Evolutionary conservation across 352 stramenopile genomes (phyloP).

Genomic region (Poterioochromonas sp.): DNA sequence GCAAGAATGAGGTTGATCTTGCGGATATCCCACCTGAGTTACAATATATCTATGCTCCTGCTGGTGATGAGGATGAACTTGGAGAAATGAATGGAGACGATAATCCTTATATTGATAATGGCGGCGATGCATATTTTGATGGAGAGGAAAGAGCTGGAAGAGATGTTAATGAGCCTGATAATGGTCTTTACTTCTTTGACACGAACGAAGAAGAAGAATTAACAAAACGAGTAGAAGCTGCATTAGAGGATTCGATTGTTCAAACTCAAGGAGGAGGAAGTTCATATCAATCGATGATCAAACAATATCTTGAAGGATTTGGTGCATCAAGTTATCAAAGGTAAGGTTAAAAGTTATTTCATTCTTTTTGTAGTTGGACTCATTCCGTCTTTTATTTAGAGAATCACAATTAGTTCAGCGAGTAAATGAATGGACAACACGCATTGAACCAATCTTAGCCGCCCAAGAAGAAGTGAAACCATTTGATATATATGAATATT

Average conservation of each 20-base stretch:
- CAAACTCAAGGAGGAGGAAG: not conserved
- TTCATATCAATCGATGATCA: conserved; percentile 2
- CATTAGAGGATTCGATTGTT: not conserved
- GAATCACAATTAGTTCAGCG: conserved; percentile 1
- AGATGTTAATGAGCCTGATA: not conserved
- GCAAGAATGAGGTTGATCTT: not conserved
- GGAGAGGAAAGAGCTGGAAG: not conserved
- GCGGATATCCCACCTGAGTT: not conserved
- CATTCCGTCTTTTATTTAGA: too few species aligned
- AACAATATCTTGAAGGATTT: not conserved
- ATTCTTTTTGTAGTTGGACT: too few species aligned
- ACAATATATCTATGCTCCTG: too few species aligned
- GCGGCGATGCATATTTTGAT: not conserved
- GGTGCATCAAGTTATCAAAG: too few species aligned
- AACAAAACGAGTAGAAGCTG: not conserved
- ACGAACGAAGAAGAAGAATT: conserved; percentile 9
- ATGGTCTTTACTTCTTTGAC: too few species aligned
- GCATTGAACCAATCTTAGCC: not conserved
- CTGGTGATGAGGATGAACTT: too few species aligned
- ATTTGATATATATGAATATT: conserved; percentile 63
- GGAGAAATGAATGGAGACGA: not conserved
- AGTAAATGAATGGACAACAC: conserved; percentile 4
- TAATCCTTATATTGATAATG: not conserved
- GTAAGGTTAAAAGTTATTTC: too few species aligned
- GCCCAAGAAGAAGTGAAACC: conserved; percentile 49